These are phyloP conservation scores for Poa annua DNA, from an alignment of 176 grass and related monocot genomes.

Conservation along the genomic window DNA sequence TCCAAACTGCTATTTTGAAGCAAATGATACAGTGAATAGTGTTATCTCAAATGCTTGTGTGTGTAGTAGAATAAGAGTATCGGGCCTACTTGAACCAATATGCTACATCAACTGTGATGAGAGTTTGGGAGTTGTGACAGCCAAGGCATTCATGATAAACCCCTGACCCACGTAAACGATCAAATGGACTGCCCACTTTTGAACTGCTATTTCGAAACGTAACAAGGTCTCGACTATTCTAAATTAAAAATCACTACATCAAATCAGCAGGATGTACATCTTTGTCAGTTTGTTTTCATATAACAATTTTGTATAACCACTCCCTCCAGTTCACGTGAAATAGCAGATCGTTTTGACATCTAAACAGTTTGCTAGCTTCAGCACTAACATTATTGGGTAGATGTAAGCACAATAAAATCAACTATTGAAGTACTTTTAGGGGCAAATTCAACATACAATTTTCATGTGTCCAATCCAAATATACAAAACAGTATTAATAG, in stretches of 20 bases:
- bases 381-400: neutral
- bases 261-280: neutral
- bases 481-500: neutral
- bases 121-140: neutral
- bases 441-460: neutral
- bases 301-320: neutral
- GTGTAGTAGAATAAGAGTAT: neutral
- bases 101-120: constrained; percentile 18
- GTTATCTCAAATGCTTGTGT: constrained; percentile 2
- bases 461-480: neutral
- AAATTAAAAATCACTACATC: neutral
- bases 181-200: neutral
- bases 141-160: constrained; percentile 12
- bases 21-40: no score
- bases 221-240: neutral
- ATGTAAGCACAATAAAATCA: constrained; percentile 11
- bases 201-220: neutral
- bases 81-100: neutral
- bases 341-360: neutral
- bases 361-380: constrained; percentile 1
- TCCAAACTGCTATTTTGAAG: neutral
- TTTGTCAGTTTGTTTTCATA: neutral
- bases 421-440: neutral
- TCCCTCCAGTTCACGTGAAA: neutral
- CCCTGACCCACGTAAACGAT: neutral